Evolutionary conservation across 305 asterid species (phyloP).

Genomic region (Stenogyne calaminthoides): DNA sequence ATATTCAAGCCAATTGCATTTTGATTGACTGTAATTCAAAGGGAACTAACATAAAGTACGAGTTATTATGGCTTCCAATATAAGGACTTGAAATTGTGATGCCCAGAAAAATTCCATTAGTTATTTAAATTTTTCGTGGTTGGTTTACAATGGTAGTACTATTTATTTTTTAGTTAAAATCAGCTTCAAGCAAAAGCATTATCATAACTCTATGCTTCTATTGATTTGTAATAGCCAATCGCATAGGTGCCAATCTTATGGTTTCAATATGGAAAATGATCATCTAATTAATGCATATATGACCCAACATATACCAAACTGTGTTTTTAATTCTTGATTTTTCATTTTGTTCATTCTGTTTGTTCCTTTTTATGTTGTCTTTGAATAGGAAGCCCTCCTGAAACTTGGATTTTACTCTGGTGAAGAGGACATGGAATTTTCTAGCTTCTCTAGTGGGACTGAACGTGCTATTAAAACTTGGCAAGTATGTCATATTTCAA

Average conservation of each 20-base stretch:
- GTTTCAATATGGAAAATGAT: not conserved
- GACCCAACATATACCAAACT: not conserved
- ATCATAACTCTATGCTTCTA: not conserved
- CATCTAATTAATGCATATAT: not conserved
- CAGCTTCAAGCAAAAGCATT: not conserved
- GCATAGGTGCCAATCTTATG: not conserved
- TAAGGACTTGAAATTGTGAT: not conserved
- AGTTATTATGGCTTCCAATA: not conserved
- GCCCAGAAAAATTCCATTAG: not conserved
- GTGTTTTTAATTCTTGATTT: not conserved
- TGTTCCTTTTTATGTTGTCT: constrained; percentile 8
- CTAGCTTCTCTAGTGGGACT: constrained; percentile 75
- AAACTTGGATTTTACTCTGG: constrained; percentile 90
- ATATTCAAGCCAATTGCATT: not conserved
- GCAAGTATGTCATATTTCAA: constrained; percentile 65
- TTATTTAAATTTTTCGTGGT: not conserved
- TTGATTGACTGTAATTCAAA: not conserved
- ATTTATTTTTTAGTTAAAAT: not conserved
- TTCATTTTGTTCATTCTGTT: not conserved
- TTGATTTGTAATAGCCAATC: not conserved
- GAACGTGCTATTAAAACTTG: constrained; percentile 95
- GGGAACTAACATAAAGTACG: not conserved
- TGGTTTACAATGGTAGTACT: not conserved
- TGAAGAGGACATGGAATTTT: constrained; percentile 90
- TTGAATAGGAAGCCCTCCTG: constrained; percentile 69